phyloP scores from a whole-genome alignment of 331 rosid genomes.

The Erythrophleum ivorense region DNA sequence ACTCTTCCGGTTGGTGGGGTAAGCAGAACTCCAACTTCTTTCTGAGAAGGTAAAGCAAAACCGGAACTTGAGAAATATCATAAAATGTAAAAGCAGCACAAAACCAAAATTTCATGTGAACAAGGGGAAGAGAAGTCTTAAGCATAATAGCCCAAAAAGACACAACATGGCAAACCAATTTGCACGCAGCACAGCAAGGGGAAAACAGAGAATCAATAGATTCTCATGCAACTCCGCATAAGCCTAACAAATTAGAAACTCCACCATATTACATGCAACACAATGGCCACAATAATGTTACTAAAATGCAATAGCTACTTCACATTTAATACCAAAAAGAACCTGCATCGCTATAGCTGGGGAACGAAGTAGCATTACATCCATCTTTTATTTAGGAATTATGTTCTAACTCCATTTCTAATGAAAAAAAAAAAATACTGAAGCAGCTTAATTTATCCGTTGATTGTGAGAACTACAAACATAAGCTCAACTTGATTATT shows the following conservation, averaged over 20 bases:
- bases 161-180: constrained; percentile 2
- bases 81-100: neutral
- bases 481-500: neutral
- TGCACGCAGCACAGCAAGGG: constrained; percentile 1
- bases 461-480: constrained; percentile 9
- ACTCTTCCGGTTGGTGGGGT: constrained; percentile 81
- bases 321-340: constrained; percentile 11
- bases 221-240: constrained; percentile 8
- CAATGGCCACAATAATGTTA: neutral
- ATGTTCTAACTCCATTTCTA: constrained; percentile 12
- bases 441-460: constrained; percentile 11
- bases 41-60: constrained; percentile 54
- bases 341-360: neutral
- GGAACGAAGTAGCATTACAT: neutral
- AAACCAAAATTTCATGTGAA: neutral
- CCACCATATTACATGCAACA: neutral
- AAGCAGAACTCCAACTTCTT: constrained; percentile 75
- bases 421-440: neutral
- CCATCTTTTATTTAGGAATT: constrained; percentile 28
- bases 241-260: constrained; percentile 13
- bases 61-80: neutral
- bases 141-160: neutral
- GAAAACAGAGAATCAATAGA: constrained; percentile 26
- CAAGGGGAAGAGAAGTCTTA: neutral
- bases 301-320: constrained; percentile 19